These are phyloP conservation scores for Eleusine indica DNA, from an alignment of 176 grass and related monocot genomes.

Conservation along the genomic window DNA sequence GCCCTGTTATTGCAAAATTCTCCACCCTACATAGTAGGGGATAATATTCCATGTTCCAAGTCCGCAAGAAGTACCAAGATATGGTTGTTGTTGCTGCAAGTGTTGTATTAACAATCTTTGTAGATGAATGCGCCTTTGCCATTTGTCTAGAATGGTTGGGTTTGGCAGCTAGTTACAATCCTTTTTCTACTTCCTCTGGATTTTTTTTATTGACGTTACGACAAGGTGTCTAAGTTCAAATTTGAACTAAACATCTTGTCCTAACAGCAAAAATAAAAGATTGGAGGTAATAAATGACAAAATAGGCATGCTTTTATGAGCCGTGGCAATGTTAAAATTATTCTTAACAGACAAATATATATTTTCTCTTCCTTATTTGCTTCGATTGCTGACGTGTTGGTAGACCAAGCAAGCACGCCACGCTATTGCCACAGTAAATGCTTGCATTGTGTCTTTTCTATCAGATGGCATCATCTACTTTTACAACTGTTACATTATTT, in stretches of 20 bases:
- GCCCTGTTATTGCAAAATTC: not conserved
- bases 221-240: too few relatives aligned
- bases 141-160: slow-evolving; percentile 21
- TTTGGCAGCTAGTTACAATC: not conserved
- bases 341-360: not conserved
- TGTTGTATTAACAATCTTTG: not conserved
- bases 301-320: slow-evolving; percentile 23
- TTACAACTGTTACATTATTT: not conserved
- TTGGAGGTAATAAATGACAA: not conserved
- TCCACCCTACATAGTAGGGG: not conserved
- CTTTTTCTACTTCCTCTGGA: not conserved
- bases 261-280: too few relatives aligned
- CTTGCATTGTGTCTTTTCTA: not conserved
- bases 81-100: not conserved
- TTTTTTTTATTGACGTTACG: too few relatives aligned
- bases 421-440: not conserved
- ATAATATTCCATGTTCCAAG: not conserved
- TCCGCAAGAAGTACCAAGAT: not conserved
- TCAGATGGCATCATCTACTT: slow-evolving; percentile 3
- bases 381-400: not conserved
- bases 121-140: slow-evolving; percentile 3
- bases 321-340: not conserved
- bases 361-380: slow-evolving; percentile 15
- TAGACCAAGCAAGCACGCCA: slow-evolving; percentile 18
- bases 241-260: too few relatives aligned